Percentiles rank a stretch among this genome's conserved stretches.
Evolutionary conservation across 768 basidiomycete genomes (phyloP).

Genomic region (Agaricus bisporus): DNA sequence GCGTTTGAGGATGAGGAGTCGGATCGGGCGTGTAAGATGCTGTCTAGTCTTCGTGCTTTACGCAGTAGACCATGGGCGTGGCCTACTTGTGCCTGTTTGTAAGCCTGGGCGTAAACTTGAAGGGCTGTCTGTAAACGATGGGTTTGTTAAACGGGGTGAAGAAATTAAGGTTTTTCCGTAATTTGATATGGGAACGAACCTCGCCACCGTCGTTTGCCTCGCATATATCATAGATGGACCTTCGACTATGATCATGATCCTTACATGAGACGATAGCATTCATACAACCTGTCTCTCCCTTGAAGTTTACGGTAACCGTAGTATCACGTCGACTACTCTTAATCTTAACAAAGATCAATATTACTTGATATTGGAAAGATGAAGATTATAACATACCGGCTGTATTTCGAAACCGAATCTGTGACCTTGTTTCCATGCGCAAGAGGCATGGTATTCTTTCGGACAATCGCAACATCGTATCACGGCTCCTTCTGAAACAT

Average conservation of each 20-base stretch:
- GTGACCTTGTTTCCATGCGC: conserved; percentile 82
- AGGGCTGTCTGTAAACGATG: conserved; percentile 63
- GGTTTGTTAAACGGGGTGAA: not conserved
- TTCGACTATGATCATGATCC: conserved; percentile 60
- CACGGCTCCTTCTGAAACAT: conserved; percentile 67
- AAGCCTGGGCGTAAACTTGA: conserved; percentile 78
- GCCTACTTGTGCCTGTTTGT: conserved; percentile 70
- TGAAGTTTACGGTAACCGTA: conserved; percentile 64
- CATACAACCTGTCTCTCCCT: conserved; percentile 75
- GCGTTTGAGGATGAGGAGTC: conserved; percentile 23
- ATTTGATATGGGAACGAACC: conserved; percentile 37
- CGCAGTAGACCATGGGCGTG: conserved; percentile 84
- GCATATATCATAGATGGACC: conserved; percentile 76
- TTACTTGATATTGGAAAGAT: not conserved
- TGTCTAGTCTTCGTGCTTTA: conserved; percentile 82
- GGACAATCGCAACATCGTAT: conserved; percentile 80
- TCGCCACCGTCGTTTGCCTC: conserved; percentile 78
- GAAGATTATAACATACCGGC: conserved; percentile 41
- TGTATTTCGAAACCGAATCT: conserved; percentile 93
- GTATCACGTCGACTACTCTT: conserved; percentile 72
- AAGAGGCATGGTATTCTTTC: conserved; percentile 79
- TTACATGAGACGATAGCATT: conserved; percentile 72
- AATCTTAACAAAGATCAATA: conserved; percentile 37
- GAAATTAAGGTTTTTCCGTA: not conserved
- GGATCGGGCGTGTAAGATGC: conserved; percentile 46